Conservation (phyloP, 2,329 filamentous ascomycete genomes). For the Elsinoe fawcettii region DNA sequence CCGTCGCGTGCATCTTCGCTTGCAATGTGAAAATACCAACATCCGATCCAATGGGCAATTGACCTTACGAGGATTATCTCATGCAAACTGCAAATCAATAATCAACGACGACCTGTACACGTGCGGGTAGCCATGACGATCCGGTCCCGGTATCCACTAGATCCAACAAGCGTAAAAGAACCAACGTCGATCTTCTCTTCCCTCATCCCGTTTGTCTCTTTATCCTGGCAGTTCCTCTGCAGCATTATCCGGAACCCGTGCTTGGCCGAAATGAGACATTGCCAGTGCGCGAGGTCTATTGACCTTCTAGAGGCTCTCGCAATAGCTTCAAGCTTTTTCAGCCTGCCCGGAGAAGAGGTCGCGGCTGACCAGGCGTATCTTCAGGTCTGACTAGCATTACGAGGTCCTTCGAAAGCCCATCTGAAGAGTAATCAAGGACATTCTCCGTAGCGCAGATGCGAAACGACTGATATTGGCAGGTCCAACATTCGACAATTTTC, state of each 20-base stretch:
- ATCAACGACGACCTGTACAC: neutral
- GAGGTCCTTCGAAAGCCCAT: no score
- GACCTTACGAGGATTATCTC: neutral
- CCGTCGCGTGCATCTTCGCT: neutral
- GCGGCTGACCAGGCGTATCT: neutral
- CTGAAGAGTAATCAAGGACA: no score
- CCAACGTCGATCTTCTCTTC: slow-evolving; percentile 8
- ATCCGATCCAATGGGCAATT: neutral
- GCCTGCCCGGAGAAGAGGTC: slow-evolving; percentile 3
- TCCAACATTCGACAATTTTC: neutral
- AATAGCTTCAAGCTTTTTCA: neutral
- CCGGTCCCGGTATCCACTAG: slow-evolving; percentile 6
- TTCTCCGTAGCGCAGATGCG: no score
- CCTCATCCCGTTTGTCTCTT: neutral
- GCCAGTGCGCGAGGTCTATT: neutral
- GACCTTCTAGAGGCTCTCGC: neutral
- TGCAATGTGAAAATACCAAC: neutral
- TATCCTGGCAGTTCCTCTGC: neutral
- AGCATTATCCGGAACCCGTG: neutral
- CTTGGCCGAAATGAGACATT: slow-evolving; percentile 3
- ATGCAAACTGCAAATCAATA: slow-evolving; percentile 7
- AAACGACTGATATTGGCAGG: neutral
- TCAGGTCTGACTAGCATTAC: neutral
- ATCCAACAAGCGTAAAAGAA: slow-evolving; percentile 4
- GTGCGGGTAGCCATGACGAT: slow-evolving; percentile 9